Conservation (phyloP, 129 eudicot genomes). For the Oenanthe sinensis region DNA sequence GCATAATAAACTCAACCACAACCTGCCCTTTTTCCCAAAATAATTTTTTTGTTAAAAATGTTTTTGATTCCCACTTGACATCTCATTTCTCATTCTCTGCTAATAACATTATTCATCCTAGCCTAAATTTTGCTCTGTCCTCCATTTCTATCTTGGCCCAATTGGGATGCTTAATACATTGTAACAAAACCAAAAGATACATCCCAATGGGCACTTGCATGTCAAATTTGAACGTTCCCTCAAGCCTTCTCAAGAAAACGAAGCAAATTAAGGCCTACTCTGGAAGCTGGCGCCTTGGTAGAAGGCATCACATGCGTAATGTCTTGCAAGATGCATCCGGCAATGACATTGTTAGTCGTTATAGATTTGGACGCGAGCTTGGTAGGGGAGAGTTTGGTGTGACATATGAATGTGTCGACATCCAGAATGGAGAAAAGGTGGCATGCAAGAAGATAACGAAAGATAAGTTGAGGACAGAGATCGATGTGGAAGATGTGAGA, state of each 20-base stretch:
- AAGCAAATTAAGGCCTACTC: slow-evolving; percentile 20
- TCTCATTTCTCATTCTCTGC: not conserved
- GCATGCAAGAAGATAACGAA: slow-evolving; percentile 89
- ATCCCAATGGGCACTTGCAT: slow-evolving; percentile 82
- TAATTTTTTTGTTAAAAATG: no score
- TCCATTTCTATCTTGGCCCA: not conserved
- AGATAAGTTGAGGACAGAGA: slow-evolving; percentile 57
- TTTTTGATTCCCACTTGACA: not conserved
- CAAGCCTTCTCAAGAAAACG: slow-evolving; percentile 24
- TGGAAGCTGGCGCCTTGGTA: not conserved
- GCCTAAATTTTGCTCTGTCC: not conserved
- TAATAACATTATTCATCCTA: not conserved
- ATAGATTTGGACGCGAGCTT: slow-evolving; percentile 9
- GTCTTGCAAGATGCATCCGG: slow-evolving; percentile 43
- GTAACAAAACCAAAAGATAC: no score
- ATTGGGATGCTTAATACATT: not conserved
- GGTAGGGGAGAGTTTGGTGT: not conserved
- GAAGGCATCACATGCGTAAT: not conserved
- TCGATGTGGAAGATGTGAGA: slow-evolving; percentile 68
- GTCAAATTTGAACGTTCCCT: slow-evolving; percentile 33
- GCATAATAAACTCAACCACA: not conserved
- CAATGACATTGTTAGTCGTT: slow-evolving; percentile 30
- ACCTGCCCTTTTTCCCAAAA: not conserved
- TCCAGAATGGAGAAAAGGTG: slow-evolving; percentile 23
- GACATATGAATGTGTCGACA: not conserved